Conservation (phyloP, 768 basidiomycete genomes). For the Lentinula sp. region DNA sequence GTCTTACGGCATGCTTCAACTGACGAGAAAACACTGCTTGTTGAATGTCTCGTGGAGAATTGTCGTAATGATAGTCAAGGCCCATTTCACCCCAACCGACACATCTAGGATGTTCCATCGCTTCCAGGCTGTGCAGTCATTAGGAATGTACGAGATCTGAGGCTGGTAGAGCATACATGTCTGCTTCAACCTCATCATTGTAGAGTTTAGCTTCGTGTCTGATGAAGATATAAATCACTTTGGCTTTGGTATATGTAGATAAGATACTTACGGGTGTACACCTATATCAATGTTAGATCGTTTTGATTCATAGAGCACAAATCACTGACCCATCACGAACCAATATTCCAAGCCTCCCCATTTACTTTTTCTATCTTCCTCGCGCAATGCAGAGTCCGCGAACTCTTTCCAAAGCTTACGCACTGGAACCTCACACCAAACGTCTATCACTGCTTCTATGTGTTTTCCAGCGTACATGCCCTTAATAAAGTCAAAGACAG, state of each 20-base stretch:
- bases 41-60: slow-evolving; percentile 67
- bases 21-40: slow-evolving; percentile 62
- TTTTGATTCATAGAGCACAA: background rate
- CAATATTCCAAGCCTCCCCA: slow-evolving; percentile 76
- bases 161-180: slow-evolving; percentile 43
- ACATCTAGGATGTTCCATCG: slow-evolving; percentile 75
- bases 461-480: slow-evolving; percentile 51
- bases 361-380: slow-evolving; percentile 35
- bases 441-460: slow-evolving; percentile 71
- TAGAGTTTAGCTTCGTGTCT: slow-evolving; percentile 74
- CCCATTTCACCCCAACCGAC: slow-evolving; percentile 91
- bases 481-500: slow-evolving; percentile 66
- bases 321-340: slow-evolving; percentile 70
- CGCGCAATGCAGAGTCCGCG: slow-evolving; percentile 61
- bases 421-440: slow-evolving; percentile 85
- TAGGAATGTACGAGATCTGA: background rate
- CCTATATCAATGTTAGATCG: slow-evolving; percentile 31
- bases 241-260: background rate
- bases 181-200: slow-evolving; percentile 57
- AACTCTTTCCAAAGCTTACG: slow-evolving; percentile 57
- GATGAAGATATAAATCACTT: background rate
- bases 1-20: slow-evolving; percentile 56
- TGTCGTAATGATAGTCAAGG: slow-evolving; percentile 80
- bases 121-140: slow-evolving; percentile 45
- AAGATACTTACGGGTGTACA: slow-evolving; percentile 59